Conservation (phyloP, 1,284 basidiomycete genomes). For the Hemileia vastatrix region DNA sequence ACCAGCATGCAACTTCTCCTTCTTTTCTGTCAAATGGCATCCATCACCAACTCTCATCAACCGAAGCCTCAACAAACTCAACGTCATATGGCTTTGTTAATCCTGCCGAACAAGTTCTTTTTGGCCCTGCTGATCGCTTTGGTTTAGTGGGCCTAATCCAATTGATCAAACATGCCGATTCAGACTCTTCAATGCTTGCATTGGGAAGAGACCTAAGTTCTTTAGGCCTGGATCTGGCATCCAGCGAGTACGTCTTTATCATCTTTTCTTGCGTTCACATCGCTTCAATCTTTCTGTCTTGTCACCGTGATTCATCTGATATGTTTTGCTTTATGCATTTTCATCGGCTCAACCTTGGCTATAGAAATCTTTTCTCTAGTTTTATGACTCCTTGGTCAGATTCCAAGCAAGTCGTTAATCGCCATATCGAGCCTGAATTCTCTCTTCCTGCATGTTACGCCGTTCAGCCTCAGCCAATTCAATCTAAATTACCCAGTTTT, state of each 20-base stretch:
- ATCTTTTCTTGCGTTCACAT: not conserved
- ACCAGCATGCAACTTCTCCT: too few relatives aligned
- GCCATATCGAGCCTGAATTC: slow-evolving; percentile 60
- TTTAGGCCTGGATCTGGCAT: slow-evolving; percentile 82
- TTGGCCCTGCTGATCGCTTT: slow-evolving; percentile 90
- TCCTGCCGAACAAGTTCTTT: slow-evolving; percentile 89
- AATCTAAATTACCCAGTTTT: slow-evolving; percentile 76
- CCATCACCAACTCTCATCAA: too few relatives aligned
- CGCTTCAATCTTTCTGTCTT: slow-evolving; percentile 10
- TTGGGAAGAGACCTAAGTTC: slow-evolving; percentile 87
- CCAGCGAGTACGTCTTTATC: slow-evolving; percentile 47
- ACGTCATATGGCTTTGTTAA: too few relatives aligned
- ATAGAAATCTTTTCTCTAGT: slow-evolving; percentile 74
- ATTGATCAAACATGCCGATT: slow-evolving; percentile 71
- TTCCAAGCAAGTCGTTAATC: slow-evolving; percentile 57
- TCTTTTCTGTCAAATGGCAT: too few relatives aligned
- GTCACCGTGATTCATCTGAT: slow-evolving; percentile 16
- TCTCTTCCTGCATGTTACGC: slow-evolving; percentile 87
- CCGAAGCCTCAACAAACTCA: too few relatives aligned
- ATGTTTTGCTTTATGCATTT: not conserved
- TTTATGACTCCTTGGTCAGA: slow-evolving; percentile 97
- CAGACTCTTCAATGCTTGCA: slow-evolving; percentile 72
- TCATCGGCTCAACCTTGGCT: not conserved
- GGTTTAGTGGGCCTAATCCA: slow-evolving; percentile 78
- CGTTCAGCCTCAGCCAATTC: slow-evolving; percentile 79